These are phyloP conservation scores for Biscutella laevigata DNA, from an alignment of 441 rosid genomes.

Conservation along the genomic window DNA sequence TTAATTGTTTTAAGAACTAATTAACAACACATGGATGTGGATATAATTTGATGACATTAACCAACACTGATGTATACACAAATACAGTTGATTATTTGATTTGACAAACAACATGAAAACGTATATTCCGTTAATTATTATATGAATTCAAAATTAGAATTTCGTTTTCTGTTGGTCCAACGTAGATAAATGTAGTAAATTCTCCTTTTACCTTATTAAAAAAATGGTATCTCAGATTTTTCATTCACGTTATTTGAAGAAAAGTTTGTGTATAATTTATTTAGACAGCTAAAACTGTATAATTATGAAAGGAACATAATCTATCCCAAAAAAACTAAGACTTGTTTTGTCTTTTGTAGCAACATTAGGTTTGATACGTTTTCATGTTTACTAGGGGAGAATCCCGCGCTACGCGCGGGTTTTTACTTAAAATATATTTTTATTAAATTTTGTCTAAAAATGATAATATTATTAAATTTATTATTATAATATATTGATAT, in stretches of 20 bases:
- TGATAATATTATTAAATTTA: no score
- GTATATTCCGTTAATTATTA: background rate
- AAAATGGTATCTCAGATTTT: background rate
- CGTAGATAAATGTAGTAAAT: conserved; percentile 1
- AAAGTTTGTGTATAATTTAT: background rate
- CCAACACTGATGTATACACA: background rate
- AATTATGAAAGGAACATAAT: conserved; percentile 9
- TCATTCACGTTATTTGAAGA: background rate
- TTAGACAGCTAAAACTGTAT: background rate
- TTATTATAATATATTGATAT: no score
- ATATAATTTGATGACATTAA: background rate
- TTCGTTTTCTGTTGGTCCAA: background rate
- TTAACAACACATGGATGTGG: background rate
- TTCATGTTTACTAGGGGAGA: no score
- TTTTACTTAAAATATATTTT: no score
- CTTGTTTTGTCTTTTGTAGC: no score
- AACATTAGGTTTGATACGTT: no score
- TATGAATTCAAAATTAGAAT: background rate
- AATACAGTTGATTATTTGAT: background rate
- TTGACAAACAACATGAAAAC: background rate
- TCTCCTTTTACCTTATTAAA: background rate
- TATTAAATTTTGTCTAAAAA: no score
- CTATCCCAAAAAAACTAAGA: background rate
- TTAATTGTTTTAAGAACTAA: no score
- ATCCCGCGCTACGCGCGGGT: no score